Evolutionary conservation across 2,329 filamentous ascomycete genomes (phyloP), one percentile per base, ranked within the genome.

Genomic region (Colletotrichum sp.): DNA sequence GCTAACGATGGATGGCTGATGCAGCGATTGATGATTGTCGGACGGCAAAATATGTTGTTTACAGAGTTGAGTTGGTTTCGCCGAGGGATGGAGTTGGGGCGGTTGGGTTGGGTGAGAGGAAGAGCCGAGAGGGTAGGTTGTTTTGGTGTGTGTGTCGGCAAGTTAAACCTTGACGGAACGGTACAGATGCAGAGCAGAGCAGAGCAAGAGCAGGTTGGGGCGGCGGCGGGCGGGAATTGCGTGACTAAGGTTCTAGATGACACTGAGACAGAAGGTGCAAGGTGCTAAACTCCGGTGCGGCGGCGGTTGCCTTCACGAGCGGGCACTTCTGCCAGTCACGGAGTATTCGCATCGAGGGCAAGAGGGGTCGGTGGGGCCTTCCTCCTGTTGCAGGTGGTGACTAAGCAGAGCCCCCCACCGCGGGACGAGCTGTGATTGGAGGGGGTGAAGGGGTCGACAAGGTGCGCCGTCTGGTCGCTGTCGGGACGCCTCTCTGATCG

Each of bases 221-320:
- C 36, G 71, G 60, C 36, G 71, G 65, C 39, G 44, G 44, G 44
- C n/a, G 44, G 44, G 44, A 52, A 73, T 76, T 76, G 73, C 73
- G 73, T 76, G 74, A 76, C 74, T 76, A 72, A 76, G 39, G 63
- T 59, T 76, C 49, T 12, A 60, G 32, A 72, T 72, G 69, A 64
- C 57, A 72, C 63, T 44, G 69, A 67, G 73, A 59, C 57, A 67
- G 59, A 16, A 16, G 44, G 34, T 24, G 21, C 57, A 30, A 15
- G 71, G 52, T 68, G 71, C 26, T 71, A 49, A 70, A 69, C 32
- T 71, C 49, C 36, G 67, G 30, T 55, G 15, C n/a, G 28, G 59
- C 59, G 59, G 59, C 59, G 59, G 59, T 34, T 62, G 16, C 28
- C 59, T 18, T 30, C 32, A 8, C 28, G 16, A 30, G 28, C 26